A percentile compares a stretch with the other conserved stretches of the same genome.
phyloP scores from a whole-genome alignment of 768 basidiomycete genomes.

The Leucosporidium scottii region DNA sequence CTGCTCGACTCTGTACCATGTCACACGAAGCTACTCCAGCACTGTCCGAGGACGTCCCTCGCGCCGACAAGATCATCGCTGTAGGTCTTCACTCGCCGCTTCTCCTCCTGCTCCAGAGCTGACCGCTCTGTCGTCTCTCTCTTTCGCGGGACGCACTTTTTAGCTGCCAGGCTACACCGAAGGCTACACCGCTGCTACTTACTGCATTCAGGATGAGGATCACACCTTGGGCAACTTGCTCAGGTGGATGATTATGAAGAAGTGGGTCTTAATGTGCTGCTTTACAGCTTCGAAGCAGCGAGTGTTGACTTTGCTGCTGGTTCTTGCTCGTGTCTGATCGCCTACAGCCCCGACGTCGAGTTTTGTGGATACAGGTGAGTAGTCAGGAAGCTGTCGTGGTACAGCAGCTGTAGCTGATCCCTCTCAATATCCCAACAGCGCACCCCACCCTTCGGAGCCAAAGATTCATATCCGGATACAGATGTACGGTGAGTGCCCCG shows the following conservation, averaged over 20 bases:
- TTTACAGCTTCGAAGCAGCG: conserved; percentile 1
- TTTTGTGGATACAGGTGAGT: conserved; percentile 93
- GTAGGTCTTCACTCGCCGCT: background rate
- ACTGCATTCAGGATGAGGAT: conserved; percentile 83
- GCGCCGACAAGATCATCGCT: background rate
- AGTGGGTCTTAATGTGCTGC: conserved; percentile 55
- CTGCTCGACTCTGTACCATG: background rate
- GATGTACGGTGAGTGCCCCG: conserved; percentile 82
- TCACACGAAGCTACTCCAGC: conserved; percentile 1
- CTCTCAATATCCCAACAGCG: conserved; percentile 45
- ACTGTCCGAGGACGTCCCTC: background rate
- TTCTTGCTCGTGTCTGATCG: background rate
- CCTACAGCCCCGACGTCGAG: conserved; percentile 79
- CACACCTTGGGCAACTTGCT: conserved; percentile 94
- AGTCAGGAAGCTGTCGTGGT: background rate
- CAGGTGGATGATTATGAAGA: conserved; percentile 99
- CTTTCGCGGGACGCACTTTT: background rate
- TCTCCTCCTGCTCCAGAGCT: background rate
- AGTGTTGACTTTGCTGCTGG: background rate
- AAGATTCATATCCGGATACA: conserved; percentile 95
- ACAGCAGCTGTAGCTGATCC: background rate
- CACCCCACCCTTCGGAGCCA: conserved; percentile 94
- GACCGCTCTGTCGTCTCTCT: background rate
- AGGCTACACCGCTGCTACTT: conserved; percentile 56
- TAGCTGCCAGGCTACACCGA: conserved; percentile 4